These are phyloP conservation scores for Nowakowskiella sp. DNA, from an alignment of 192 early-diverging fungal genomes.

Conservation along the genomic window DNA sequence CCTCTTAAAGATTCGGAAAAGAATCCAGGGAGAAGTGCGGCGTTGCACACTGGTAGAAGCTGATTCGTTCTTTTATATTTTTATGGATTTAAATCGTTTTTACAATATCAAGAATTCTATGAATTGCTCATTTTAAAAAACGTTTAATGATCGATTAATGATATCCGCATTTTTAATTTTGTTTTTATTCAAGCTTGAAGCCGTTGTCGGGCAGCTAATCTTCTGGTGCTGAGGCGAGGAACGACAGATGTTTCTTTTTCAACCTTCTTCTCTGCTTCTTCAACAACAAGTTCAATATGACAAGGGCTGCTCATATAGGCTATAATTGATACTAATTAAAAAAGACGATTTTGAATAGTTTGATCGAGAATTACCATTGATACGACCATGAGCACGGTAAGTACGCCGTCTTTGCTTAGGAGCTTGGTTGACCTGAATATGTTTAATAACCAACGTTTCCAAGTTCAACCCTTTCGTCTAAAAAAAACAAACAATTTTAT, in stretches of 20 bases:
- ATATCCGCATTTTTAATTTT: no score
- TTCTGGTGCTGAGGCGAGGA: slow-evolving; percentile 28
- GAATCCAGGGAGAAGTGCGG: no score
- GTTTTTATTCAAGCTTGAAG: no score
- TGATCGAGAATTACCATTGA: slow-evolving; percentile 56
- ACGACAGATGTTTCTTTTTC: slow-evolving; percentile 46
- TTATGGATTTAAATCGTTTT: no score
- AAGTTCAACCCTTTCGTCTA: slow-evolving; percentile 85
- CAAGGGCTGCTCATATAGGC: slow-evolving; percentile 91
- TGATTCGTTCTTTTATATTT: no score
- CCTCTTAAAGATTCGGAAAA: no score
- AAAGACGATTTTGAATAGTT: background rate
- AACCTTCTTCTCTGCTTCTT: slow-evolving; percentile 81
- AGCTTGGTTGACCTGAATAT: slow-evolving; percentile 97
- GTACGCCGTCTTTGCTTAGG: slow-evolving; percentile 94
- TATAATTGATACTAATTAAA: slow-evolving; percentile 16
- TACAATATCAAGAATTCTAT: no score
- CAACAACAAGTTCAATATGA: slow-evolving; percentile 92
- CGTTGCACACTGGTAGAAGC: no score
- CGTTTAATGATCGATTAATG: no score
- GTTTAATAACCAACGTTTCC: slow-evolving; percentile 82
- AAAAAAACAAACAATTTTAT: background rate
- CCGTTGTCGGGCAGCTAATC: no score
- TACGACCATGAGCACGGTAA: slow-evolving; percentile 98
- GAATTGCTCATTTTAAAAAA: no score